Base-by-base conservation (phyloP, 495 filamentous ascomycete species). In the Penicillium tannophilum region DNA sequence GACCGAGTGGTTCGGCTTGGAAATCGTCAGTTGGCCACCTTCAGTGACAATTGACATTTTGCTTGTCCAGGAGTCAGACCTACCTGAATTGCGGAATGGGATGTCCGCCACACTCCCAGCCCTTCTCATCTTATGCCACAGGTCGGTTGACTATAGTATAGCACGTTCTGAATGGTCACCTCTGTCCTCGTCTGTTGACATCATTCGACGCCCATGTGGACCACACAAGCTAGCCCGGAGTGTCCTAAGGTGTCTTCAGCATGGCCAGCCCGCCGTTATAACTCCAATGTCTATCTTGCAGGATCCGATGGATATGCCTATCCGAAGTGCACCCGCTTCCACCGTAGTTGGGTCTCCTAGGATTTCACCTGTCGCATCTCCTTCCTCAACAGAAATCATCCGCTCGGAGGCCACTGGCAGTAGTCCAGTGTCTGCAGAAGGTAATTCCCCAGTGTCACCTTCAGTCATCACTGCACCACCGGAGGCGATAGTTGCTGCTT, bases 181-280 rank as follows among this genome's bases (percentile, higher is more conserved):
- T 16, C 55, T 74, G 26, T 69, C 74, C 9, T 57, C 65, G 8
- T 67, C 73, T 1, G 72, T 80, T 17, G 73, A 78, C 47, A 74
- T 82, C 31, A 70, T 84, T 19, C 76, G 79, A 24, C 81, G 77
- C 36, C 83, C 83, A 6, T 84, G 79, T 56, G 88, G 86, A 1
- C 87, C 87, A 16, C 80, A 88, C 58, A 90, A 89, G 61, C 63
- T 89, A 31, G 85, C 84, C 9, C 86, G 84, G 9, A 70, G 80
- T 71, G 59, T 79, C 76, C 54, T 72, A 9, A 73, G 67, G 39
- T 75, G 70, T 44, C 47, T 79, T 4, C 65, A 56, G 43, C 56
- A 71, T 30, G 51, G 47, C 12, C 65, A 60, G 28, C 56, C 58
- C 9, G 50, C 58, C 12, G 52, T 26, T n/a, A 63, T 52, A 19